Evolutionary conservation across 169 alveolate species (phyloP), one percentile per base, ranked within the genome.

Genomic region (Cryptosporidium tyzzeri): DNA sequence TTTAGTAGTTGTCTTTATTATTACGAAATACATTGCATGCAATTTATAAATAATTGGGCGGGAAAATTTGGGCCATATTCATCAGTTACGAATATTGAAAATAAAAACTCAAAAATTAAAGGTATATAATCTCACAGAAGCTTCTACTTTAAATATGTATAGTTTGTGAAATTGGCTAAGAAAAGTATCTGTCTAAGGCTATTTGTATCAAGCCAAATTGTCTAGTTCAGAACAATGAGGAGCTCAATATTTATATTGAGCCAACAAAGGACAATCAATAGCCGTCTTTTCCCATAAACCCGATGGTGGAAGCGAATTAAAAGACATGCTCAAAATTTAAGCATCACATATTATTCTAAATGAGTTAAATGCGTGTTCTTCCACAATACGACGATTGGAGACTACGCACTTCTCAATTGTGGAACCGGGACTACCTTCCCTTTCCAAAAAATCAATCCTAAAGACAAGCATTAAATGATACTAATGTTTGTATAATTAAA

Each of bases 341-440:
- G 12, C 1, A 8, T 37, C 55, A 58, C 65, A 6, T 35, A 8
- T 14, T 29, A 73, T 58, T 16, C 58, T 53, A 51, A 73, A 73
- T 10, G 33, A 35, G 33, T 35, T 62, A 23, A 80, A 80, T 45
- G 33, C 23, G 29, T 44, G 59, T 48, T 80, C 69, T 3, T 41
- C 33, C 35, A 80, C 69, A 3, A 51, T 18, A 9, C 12, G 59
- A 6, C n/a, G 16, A 62, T 80, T 65, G 4, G 75, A 80, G 14
- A 80, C 68, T 9, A 29, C 35, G 8, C 89, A 80, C 18, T 65
- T 80, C 14, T 80, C 80, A 61, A 80, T 80, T 6, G 26, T 33
- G 4, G 89, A 80, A 6, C 41, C 50, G 9, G 89, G 89, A 21
- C 89, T 80, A 44, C 89, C 89, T 33, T 61, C 89, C 29, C 62